phyloP scores from a whole-genome alignment of 1,284 basidiomycete species.

The Psilocybe mexicana region DNA sequence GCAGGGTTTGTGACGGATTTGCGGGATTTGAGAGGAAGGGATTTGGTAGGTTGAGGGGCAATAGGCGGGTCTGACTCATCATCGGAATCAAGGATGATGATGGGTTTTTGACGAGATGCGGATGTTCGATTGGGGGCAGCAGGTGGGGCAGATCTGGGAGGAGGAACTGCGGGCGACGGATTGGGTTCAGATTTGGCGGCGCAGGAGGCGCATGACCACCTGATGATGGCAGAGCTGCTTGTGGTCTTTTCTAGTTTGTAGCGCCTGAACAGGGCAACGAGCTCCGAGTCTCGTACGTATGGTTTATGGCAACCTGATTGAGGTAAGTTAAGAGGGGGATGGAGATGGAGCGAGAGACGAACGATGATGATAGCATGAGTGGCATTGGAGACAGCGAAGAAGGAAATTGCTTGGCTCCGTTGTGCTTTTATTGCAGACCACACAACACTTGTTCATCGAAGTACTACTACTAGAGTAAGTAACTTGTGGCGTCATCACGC shows the following conservation, averaged over 20 bases:
- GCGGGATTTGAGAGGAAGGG: no score
- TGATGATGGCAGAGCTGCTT: conserved; percentile 2
- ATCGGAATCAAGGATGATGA: conserved; percentile 4
- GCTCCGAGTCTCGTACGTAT: conserved; percentile 27
- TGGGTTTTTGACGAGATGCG: background rate
- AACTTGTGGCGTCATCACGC: background rate
- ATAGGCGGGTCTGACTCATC: conserved; percentile 1
- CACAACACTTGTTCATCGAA: conserved; percentile 15
- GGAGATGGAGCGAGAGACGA: conserved; percentile 9
- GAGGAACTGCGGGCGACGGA: background rate
- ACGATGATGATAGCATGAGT: conserved; percentile 33
- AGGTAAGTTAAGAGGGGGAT: conserved; percentile 1
- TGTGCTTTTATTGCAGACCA: conserved; percentile 17
- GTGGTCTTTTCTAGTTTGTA: conserved; percentile 11
- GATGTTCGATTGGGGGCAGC: background rate
- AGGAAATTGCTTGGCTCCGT: conserved; percentile 23
- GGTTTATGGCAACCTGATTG: conserved; percentile 32
- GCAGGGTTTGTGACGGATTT: no score
- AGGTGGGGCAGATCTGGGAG: background rate
- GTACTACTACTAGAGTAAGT: background rate
- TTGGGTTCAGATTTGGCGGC: background rate
- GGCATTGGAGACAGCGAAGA: conserved; percentile 28
- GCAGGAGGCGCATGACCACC: conserved; percentile 23
- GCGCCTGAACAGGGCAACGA: conserved; percentile 27
- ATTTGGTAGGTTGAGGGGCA: no score